phyloP scores from a whole-genome alignment of 2,329 filamentous ascomycete species.

The Herpotrichia juniperi region DNA sequence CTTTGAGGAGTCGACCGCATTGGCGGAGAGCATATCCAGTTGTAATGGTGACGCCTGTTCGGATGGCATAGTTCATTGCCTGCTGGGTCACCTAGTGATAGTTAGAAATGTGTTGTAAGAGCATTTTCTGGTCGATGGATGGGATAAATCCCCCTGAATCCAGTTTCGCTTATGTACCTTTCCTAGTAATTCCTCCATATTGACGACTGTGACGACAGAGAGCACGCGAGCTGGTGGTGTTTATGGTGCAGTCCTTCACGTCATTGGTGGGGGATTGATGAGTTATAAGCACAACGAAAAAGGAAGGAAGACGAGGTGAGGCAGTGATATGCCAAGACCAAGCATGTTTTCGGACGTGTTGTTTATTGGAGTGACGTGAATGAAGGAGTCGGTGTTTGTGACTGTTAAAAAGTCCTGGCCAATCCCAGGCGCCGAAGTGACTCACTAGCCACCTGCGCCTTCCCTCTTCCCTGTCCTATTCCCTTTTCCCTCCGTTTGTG shows the following conservation, averaged over 20 bases:
- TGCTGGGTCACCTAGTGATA: constrained; percentile 69
- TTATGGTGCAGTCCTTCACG: not conserved
- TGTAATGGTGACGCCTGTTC: constrained; percentile 82
- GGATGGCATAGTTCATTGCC: constrained; percentile 90
- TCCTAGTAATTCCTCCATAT: constrained; percentile 74
- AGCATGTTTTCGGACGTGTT: not conserved
- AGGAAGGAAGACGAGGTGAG: not conserved
- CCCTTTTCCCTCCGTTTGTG: too few species aligned
- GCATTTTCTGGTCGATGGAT: not conserved
- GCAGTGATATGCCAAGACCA: not conserved
- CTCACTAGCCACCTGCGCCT: constrained; percentile 12
- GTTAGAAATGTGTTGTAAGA: not conserved
- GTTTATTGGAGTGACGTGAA: not conserved
- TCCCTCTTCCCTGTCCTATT: not conserved
- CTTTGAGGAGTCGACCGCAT: constrained; percentile 76
- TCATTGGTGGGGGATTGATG: not conserved
- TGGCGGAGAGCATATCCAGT: constrained; percentile 85
- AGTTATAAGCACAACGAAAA: not conserved
- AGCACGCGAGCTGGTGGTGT: not conserved
- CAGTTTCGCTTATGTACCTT: constrained; percentile 61
- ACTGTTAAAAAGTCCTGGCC: constrained; percentile 22
- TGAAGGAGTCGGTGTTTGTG: constrained; percentile 14
- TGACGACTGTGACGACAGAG: constrained; percentile 26
- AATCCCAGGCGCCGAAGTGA: constrained; percentile 31
- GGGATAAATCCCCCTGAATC: too few species aligned